Base-by-base conservation (phyloP, 805 yeast genomes). In the Candida pseudofarinosa region DNA sequence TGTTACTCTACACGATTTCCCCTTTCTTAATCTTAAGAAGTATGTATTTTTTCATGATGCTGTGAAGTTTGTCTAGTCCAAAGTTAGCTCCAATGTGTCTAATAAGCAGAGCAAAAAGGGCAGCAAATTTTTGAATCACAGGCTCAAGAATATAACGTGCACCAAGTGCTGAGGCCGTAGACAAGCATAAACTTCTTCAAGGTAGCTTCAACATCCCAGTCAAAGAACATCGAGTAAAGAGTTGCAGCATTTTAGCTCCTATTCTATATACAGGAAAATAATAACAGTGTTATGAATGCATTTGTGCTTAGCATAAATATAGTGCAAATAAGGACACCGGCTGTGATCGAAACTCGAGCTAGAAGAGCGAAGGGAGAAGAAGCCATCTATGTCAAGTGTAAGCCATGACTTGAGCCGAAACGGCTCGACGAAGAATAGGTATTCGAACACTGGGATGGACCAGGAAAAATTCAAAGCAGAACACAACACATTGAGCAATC, bases 401-500 rank as follows among this genome's bases (percentile, higher is more conserved):
- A 17, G 7, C 13, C 32, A 14, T 19, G 33, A 26, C 6, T 16
- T 3, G 18, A 37, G 30, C 17, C 32, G 17, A 28, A 20, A 14
- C 17, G 20, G 4, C 2, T 16, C 39, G 30, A 37, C 4, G 12
- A 37, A 14, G 8, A 37, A 37, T 7, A 6, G 39, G 30, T 23
- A 19, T 8, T 23, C 26, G 33, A 37, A 30, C 26, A n/a, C 39
- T 8, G 32, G 33, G 6, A 23, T n/a, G 10, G 30, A 30, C 17
- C 15, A 15, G 33, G 33, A 23, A 14, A 28, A 28, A 26, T 26
- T 14, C 14, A 37, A 19, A 37, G 17, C 28, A 23, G 19, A 26
- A 14, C n/a, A 13, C 10, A 28, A n/a, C 32, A n/a, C 20, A 12
- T 30, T 28, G 18, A 37, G 15, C 7, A 50, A 63, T 39, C 65